phyloP scores from a whole-genome alignment of 352 stramenopile genomes.

The Phytophthora aleatoria region DNA sequence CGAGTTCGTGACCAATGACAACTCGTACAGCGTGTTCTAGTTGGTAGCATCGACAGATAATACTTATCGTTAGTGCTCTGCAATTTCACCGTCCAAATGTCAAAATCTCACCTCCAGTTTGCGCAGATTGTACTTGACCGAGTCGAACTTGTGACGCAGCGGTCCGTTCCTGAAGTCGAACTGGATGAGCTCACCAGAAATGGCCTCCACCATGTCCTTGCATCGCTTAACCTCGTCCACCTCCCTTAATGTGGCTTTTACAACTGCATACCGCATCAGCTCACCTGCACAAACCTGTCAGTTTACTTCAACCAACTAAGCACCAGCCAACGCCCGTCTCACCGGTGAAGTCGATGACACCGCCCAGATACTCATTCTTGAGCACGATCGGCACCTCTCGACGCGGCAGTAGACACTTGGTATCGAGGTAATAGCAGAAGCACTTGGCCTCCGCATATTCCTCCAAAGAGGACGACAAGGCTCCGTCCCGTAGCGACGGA shows the following conservation, averaged over 20 bases:
- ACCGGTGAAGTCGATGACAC: conserved; percentile 94
- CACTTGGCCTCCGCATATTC: conserved; percentile 95
- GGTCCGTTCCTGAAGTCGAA: conserved; percentile 96
- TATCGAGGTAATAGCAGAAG: conserved; percentile 87
- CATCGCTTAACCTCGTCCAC: conserved; percentile 80
- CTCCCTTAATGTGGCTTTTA: conserved; percentile 89
- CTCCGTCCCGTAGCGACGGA: conserved; percentile 78
- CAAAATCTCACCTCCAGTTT: conserved; percentile 79
- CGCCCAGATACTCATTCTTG: conserved; percentile 94
- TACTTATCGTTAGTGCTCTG: background rate
- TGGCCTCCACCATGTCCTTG: conserved; percentile 83
- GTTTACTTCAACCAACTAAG: background rate
- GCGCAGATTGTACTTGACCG: conserved; percentile 95
- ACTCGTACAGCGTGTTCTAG: conserved; percentile 93
- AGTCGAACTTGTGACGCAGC: conserved; percentile 93
- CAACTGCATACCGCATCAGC: conserved; percentile 87
- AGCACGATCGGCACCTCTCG: conserved; percentile 56
- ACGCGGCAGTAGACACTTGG: conserved; percentile 59
- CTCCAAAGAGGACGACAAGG: conserved; percentile 89
- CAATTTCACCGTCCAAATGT: background rate
- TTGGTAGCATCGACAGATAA: background rate
- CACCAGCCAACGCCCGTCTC: conserved; percentile 28
- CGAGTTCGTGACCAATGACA: conserved; percentile 82
- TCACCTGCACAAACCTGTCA: conserved; percentile 60
- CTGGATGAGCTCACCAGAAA: conserved; percentile 91